Percentiles rank a stretch among this genome's conserved stretches.
phyloP scores from a whole-genome alignment of 768 basidiomycete species.

The Leccinellum luteum region DNA sequence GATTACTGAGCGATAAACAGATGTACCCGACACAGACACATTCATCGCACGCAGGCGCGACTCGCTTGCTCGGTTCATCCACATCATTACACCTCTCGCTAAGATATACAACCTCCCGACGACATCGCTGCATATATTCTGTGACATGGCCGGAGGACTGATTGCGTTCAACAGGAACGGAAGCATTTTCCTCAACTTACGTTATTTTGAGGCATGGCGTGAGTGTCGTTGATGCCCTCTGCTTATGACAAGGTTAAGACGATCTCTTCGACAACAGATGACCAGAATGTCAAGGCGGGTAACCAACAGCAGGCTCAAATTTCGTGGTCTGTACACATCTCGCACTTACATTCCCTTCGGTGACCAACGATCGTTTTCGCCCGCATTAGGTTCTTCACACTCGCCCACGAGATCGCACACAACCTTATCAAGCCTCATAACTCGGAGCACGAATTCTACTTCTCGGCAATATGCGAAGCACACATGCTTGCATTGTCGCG shows the following conservation, averaged over 20 bases:
- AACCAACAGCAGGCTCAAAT: conserved; percentile 62
- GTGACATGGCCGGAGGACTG: conserved; percentile 71
- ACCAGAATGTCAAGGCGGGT: conserved; percentile 58
- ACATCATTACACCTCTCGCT: conserved; percentile 63
- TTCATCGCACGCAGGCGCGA: conserved; percentile 56
- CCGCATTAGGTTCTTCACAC: conserved; percentile 67
- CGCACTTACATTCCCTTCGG: background rate
- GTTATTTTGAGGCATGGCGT: conserved; percentile 89
- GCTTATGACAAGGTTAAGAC: background rate
- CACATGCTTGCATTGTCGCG: conserved; percentile 43
- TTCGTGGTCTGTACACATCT: conserved; percentile 57
- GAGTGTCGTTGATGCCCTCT: conserved; percentile 31
- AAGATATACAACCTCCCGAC: conserved; percentile 72
- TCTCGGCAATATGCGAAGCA: conserved; percentile 84
- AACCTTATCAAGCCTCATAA: conserved; percentile 87
- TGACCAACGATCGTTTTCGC: background rate
- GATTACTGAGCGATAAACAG: conserved; percentile 36
- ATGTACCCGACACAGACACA: conserved; percentile 48
- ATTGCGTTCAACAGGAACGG: conserved; percentile 95
- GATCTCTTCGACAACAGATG: conserved; percentile 47
- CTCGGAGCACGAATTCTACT: conserved; percentile 92
- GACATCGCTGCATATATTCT: conserved; percentile 80
- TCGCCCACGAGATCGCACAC: conserved; percentile 93
- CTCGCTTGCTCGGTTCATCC: conserved; percentile 67
- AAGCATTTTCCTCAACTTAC: conserved; percentile 83